Base-by-base conservation (phyloP, 2,329 filamentous ascomycete species). In the Ceratocystis harringtonii region DNA sequence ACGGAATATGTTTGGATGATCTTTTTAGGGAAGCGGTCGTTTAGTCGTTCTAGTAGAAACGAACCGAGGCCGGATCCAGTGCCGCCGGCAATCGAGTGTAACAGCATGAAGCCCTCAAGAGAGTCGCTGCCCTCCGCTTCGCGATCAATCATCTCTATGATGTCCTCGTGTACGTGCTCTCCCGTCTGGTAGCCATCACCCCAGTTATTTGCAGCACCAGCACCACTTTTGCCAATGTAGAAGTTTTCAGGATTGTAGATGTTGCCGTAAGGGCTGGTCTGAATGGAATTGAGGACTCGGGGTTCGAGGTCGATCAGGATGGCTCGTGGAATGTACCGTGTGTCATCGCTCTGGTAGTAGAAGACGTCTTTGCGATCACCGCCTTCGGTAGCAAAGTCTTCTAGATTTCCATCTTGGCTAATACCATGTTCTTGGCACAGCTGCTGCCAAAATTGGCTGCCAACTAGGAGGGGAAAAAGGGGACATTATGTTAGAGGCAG, bases 161-260 rank as follows among this genome's bases (percentile, higher is more conserved):
- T 90, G 74, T 99, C 94, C 75, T 99, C 94, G 71, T 92, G 90
- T 22, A 99, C 90, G 57, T 82, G 81, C 75, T 96, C 92, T 70
- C 92, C 94, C 64, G 90, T 92, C 70, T 94, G 86, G 76, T 99
- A 99, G 60, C 94, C 94, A 72, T 94, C 89, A 68, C 92, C 94
- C 94, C 94, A 99, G 75, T 97, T 99, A 76, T 99, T 99, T 58
- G 91, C 94, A 5, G 94, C 94, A 58, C 94, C 94, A 65, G 90
- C 85, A 66, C 94, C 94, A 77, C 92, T 88, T 75, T 96, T 95
- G 71, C 92, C 90, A 64, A 97, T 85, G 74, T 95, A 99, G 78
- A 97, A 96, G 79, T 99, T 99, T 76, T 99, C 94, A 0, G 94
- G 94, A 74, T 99, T 99, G 83, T 99, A 99, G 68, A 99, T 99